Evolutionary conservation across 1,284 basidiomycete genomes (phyloP), one percentile per base, ranked within the genome.

Genomic region (Ceratobasidium theobromae): DNA sequence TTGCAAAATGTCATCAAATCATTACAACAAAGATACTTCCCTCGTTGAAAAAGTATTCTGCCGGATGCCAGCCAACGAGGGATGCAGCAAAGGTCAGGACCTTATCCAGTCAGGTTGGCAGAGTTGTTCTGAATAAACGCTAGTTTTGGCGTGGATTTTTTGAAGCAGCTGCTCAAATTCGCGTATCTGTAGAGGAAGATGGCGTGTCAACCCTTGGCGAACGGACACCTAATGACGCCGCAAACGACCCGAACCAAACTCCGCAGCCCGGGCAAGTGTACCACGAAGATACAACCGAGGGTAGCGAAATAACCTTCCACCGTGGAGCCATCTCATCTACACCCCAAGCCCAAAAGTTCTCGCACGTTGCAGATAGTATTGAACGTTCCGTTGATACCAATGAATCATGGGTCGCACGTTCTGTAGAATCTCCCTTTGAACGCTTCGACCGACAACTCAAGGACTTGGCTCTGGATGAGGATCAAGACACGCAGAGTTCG

Each of bases 71-170:
- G 72, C 90, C 93, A 4, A 92, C 94, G 18, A 81, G 92, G 72
- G 91, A 95, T 70, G 89, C 91, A 28, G 92, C 93, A 4, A 90
- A 88, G 79, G 93, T 93, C 72, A 66, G 80, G 35, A 38, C 76
- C 38, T 72, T 41, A 35, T 33, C 3, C 16, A 32, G 11, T 8
- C 27, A 28, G 32, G 8, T n/a, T 58, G 1, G n/a, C 21, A 18
- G 9, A 41, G 4, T 12, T 65, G 57, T 48, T 23, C 16, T 52
- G 60, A 41, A 14, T 21, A 52, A 14, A n/a, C 25, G 28, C 40
- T 52, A 94, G 89, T 97, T 97, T 76, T 98, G 95, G 95, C 87
- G 88, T n/a, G 88, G 89, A 0, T 98, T 98, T 80, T 98, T 93
- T 75, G 93, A 95, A 73, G 85, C 89, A 70, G 92, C 93, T 4